phyloP scores from a whole-genome alignment of 306 rosid species.

The Malus sylvestris region DNA sequence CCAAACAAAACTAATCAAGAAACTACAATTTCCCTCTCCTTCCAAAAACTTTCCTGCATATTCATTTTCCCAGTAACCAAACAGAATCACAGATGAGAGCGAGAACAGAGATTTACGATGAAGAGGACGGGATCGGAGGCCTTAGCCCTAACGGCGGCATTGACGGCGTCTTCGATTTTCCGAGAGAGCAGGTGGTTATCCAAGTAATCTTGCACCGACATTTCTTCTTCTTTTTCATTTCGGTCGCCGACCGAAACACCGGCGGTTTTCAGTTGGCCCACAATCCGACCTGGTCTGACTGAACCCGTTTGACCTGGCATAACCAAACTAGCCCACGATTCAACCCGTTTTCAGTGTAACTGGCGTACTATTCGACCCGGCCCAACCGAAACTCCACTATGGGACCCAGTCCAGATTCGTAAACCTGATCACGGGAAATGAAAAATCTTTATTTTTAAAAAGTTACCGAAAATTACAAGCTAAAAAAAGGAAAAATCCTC shows the following conservation, averaged over 20 bases:
- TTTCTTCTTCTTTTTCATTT: constrained; percentile 17
- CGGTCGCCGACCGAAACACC: background rate
- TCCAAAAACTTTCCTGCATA: background rate
- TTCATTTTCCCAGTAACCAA: background rate
- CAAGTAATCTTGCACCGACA: constrained; percentile 89
- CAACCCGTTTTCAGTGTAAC: too few relatives aligned
- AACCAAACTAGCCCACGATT: too few relatives aligned
- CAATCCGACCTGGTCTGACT: too few relatives aligned
- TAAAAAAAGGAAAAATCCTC: too few relatives aligned
- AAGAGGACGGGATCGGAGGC: constrained; percentile 86
- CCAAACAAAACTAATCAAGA: background rate
- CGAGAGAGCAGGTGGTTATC: constrained; percentile 80
- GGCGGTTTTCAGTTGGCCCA: background rate
- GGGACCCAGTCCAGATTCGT: too few relatives aligned
- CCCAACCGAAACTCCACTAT: too few relatives aligned
- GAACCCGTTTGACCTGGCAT: too few relatives aligned
- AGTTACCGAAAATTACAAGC: too few relatives aligned
- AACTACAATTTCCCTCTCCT: background rate
- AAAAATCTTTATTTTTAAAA: too few relatives aligned
- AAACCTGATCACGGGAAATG: too few relatives aligned
- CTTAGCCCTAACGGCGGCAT: constrained; percentile 96
- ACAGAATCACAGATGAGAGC: background rate
- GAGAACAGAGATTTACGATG: constrained; percentile 43
- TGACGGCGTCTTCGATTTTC: constrained; percentile 93
- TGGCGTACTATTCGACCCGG: too few relatives aligned